Percentiles rank a stretch among this genome's conserved stretches.
phyloP scores from a whole-genome alignment of 345 rosid genomes.

The Microcos paniculata region DNA sequence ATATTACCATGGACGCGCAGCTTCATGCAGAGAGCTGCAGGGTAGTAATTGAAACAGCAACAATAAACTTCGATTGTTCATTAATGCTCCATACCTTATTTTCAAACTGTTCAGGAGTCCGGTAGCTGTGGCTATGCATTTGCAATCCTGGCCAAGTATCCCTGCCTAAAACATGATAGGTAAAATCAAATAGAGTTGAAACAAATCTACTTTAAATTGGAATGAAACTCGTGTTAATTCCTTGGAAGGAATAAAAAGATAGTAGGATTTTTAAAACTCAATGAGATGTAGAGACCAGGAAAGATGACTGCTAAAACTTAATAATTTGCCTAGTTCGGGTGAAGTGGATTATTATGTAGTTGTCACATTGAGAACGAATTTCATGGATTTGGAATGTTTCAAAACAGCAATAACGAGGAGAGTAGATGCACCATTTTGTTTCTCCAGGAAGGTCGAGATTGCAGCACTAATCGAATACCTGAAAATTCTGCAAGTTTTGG shows the following conservation, averaged over 20 bases:
- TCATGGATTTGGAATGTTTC: background rate
- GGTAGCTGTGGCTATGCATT: constrained; percentile 13
- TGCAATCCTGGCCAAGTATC: constrained; percentile 12
- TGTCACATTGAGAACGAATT: background rate
- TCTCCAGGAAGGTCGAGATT: background rate
- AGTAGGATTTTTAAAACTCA: no score
- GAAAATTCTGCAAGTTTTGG: constrained; percentile 53
- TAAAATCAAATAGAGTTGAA: background rate
- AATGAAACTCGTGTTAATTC: background rate
- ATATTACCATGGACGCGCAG: background rate
- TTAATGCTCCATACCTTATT: background rate
- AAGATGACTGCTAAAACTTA: background rate
- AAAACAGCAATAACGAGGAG: background rate
- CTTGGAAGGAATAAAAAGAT: background rate
- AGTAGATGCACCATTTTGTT: background rate
- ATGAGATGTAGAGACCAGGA: background rate
- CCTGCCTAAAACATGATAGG: constrained; percentile 1
- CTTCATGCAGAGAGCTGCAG: background rate
- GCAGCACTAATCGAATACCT: background rate
- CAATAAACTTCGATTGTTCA: background rate
- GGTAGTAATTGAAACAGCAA: background rate
- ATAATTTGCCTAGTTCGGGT: background rate
- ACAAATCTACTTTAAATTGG: background rate
- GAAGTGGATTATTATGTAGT: no score
- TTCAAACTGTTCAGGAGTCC: constrained; percentile 15